Evolutionary conservation across 805 yeast genomes (phyloP).

Genomic region (Candida rishiriensis): DNA sequence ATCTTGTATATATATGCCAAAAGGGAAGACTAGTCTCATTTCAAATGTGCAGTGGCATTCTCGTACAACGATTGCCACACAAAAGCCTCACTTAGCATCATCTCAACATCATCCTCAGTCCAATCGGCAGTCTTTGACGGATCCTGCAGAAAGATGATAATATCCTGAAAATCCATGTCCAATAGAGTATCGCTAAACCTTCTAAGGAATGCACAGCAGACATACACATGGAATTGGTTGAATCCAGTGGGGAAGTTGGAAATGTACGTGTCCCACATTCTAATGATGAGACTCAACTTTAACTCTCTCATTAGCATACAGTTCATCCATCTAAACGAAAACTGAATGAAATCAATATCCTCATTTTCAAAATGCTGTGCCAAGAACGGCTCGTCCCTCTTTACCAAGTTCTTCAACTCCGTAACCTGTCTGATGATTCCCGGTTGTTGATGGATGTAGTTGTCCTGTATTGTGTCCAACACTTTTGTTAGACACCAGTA

Average conservation of each 20-base stretch:
- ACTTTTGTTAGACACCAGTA: constrained; percentile 94
- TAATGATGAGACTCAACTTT: constrained; percentile 65
- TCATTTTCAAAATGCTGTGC: constrained; percentile 73
- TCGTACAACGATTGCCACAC: constrained; percentile 94
- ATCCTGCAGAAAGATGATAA: constrained; percentile 84
- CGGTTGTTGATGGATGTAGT: constrained; percentile 96
- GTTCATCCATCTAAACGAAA: constrained; percentile 98
- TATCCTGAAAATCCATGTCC: constrained; percentile 90
- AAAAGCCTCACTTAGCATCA: constrained; percentile 90
- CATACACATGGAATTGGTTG: constrained; percentile 91
- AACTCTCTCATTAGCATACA: constrained; percentile 94
- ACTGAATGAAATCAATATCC: constrained; percentile 91
- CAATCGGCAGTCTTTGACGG: constrained; percentile 76
- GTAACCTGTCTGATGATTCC: constrained; percentile 90
- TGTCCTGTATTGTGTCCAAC: constrained; percentile 92
- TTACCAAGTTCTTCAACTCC: constrained; percentile 70
- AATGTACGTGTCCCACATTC: constrained; percentile 98
- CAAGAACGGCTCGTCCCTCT: constrained; percentile 72
- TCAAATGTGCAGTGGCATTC: constrained; percentile 83
- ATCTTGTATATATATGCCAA: too few relatives aligned
- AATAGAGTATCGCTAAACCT: constrained; percentile 78
- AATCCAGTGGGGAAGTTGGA: constrained; percentile 75
- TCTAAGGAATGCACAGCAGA: constrained; percentile 93
- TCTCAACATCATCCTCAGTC: constrained; percentile 86
- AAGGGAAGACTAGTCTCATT: constrained; percentile 19